phyloP scores from a whole-genome alignment of 2,329 filamentous ascomycete species.

The Hysterium pulicare region DNA sequence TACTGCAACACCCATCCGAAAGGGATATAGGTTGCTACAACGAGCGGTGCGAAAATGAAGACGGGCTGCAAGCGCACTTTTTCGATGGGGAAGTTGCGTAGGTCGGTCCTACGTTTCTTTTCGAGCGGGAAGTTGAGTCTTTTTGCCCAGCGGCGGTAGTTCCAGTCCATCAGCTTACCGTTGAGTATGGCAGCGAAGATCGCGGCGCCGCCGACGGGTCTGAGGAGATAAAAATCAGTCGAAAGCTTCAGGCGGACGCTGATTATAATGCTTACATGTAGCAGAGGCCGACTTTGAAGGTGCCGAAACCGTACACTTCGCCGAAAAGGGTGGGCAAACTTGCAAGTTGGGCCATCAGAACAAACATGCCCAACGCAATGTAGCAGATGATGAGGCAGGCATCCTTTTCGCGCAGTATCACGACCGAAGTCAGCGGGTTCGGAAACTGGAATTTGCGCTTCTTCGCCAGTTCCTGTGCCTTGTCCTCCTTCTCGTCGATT shows the following conservation, averaged over 20 bases:
- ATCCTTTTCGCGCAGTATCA: slow-evolving; percentile 36
- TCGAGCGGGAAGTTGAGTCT: slow-evolving; percentile 60
- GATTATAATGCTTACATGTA: slow-evolving; percentile 19
- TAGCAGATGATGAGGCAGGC: slow-evolving; percentile 30
- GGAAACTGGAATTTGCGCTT: slow-evolving; percentile 35
- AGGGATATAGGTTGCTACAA: slow-evolving; percentile 29
- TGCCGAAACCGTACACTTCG: slow-evolving; percentile 41
- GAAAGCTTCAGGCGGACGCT: background rate
- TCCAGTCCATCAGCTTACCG: slow-evolving; percentile 59
- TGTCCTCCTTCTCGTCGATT: slow-evolving; percentile 12
- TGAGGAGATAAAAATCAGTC: slow-evolving; percentile 1
- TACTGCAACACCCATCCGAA: slow-evolving; percentile 44
- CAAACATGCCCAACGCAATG: slow-evolving; percentile 38
- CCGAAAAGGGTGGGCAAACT: slow-evolving; percentile 30
- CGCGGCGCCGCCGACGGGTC: too few species aligned
- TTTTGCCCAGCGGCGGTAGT: slow-evolving; percentile 66
- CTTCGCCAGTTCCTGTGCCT: slow-evolving; percentile 14
- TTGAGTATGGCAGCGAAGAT: slow-evolving; percentile 4
- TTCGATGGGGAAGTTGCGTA: slow-evolving; percentile 53
- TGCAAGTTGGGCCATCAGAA: slow-evolving; percentile 37
- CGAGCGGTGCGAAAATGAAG: slow-evolving; percentile 21
- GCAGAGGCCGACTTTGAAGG: slow-evolving; percentile 41
- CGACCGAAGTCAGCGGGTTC: slow-evolving; percentile 40
- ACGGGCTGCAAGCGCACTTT: slow-evolving; percentile 40
- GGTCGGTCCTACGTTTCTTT: slow-evolving; percentile 53